Base-by-base conservation (phyloP, 108 stramenopile species). In the Cyclostephanos tholiformis region DNA sequence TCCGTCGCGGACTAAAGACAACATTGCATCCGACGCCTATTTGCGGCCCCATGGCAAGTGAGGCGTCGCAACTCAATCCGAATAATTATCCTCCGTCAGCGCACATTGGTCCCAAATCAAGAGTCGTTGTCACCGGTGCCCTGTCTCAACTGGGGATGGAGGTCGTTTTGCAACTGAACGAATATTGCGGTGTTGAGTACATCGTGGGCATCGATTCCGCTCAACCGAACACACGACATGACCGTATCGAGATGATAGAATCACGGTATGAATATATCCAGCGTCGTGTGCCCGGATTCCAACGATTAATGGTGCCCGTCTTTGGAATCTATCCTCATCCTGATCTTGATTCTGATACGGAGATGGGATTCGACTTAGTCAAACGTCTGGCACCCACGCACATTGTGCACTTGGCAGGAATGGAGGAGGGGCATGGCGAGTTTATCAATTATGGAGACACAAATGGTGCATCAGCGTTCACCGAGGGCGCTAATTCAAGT, bases 51-150 rank as follows among this genome's bases (percentile, higher is more conserved):
- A 70, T 72, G 20, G 71, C 78, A 30, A 23, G 49, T 32, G 71
- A 79, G 39, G 78, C 78, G 10, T 72, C 78, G 2, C 78, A 72
- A 46, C 78, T 72, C 30, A 51, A 72, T 67, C 78, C 78, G 0
- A 52, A 59, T n/a, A 16, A 71, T 43, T 79, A 79, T 53, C 78
- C 78, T 3, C 17, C 43, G 43, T 23, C 49, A 6, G 36, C 71
- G 0, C 36, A 65, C 26, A 25, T 79, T 13, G 61, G 49, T 52
- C 43, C 66, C 7, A 43, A 53, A 13, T 84, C 84, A 26, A 44
- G 79, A 27, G 74, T 92, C 8, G 62, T 89, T 6, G 70, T 92
- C 39, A 85, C 89, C 1, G 84, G 85, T 29, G 80, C 89, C n/a
- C 56, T 88, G 30, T 66, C 84, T 17, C 86, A 89, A 74, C 48